phyloP scores from a whole-genome alignment of 331 rosid genomes.

The Acacia pycnantha region DNA sequence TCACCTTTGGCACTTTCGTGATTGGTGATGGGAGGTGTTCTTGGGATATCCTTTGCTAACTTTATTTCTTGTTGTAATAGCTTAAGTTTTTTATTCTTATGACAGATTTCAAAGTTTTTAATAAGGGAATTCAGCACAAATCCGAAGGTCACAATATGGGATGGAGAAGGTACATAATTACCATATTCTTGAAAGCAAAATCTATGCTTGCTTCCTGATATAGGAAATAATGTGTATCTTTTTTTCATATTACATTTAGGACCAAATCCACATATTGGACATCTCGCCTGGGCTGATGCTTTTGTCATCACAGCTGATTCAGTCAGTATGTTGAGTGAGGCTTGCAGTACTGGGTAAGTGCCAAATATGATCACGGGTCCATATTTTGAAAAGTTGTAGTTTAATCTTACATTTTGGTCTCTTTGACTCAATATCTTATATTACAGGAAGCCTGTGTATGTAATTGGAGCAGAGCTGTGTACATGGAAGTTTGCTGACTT shows the following conservation, averaged over 20 bases:
- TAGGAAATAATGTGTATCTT: background rate
- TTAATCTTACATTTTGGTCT: slow-evolving; percentile 15
- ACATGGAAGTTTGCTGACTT: slow-evolving; percentile 92
- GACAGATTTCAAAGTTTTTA: slow-evolving; percentile 64
- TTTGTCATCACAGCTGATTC: slow-evolving; percentile 95
- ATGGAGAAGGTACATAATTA: slow-evolving; percentile 69
- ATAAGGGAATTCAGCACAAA: slow-evolving; percentile 54
- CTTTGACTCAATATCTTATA: background rate
- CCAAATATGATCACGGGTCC: slow-evolving; percentile 20
- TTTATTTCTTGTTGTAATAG: background rate
- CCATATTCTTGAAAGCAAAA: slow-evolving; percentile 20
- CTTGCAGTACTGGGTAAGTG: slow-evolving; percentile 91
- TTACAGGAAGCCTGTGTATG: slow-evolving; percentile 85
- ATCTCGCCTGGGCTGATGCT: slow-evolving; percentile 92
- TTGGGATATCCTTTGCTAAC: slow-evolving; percentile 5
- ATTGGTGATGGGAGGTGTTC: background rate
- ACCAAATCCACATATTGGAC: slow-evolving; percentile 82
- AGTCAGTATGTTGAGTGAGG: slow-evolving; percentile 90
- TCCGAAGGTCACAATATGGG: slow-evolving; percentile 89
- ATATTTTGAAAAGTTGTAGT: background rate
- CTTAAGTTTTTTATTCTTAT: slow-evolving; percentile 16
- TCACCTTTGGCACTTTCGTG: slow-evolving; percentile 21
- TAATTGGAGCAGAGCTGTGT: slow-evolving; percentile 75
- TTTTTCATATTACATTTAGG: slow-evolving; percentile 32
- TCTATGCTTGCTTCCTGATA: background rate